A percentile compares a stretch with the other conserved stretches of the same genome.
phyloP scores from a whole-genome alignment of 2,329 filamentous ascomycete genomes.

The Dothideomycetidae sp. region DNA sequence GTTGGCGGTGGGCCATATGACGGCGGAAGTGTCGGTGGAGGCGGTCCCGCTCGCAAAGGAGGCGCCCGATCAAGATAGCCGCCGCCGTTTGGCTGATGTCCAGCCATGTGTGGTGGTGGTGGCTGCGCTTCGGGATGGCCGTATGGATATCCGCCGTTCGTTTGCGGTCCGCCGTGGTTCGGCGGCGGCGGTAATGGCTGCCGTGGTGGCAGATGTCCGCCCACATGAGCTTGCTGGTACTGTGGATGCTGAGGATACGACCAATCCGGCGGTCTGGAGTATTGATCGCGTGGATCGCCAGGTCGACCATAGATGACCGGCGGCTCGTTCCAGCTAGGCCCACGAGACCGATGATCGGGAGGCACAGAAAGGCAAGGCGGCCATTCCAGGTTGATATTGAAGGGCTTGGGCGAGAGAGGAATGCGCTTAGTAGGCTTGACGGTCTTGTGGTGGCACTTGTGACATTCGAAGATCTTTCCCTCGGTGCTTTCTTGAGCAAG shows the following conservation, averaged over 20 bases:
- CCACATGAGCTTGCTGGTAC: conserved; percentile 3
- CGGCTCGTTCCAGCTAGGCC: conserved; percentile 4
- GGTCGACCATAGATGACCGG: background rate
- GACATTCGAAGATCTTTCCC: conserved; percentile 5
- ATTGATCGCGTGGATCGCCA: background rate
- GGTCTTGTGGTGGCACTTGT: conserved; percentile 8
- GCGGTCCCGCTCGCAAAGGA: conserved; percentile 2
- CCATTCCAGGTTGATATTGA: conserved; percentile 7
- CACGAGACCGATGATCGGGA: background rate
- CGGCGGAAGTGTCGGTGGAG: conserved; percentile 1
- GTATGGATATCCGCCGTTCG: conserved; percentile 5
- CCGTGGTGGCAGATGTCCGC: conserved; percentile 1
- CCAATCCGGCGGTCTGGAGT: conserved; percentile 4
- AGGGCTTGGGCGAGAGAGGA: conserved; percentile 5
- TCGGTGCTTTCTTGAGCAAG: background rate
- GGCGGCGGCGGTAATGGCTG: conserved; percentile 3
- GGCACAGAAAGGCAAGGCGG: conserved; percentile 4
- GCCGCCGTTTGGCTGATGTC: background rate
- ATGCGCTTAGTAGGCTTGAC: conserved; percentile 7
- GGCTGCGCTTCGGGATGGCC: background rate
- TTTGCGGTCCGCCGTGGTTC: background rate
- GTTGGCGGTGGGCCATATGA: conserved; percentile 1
- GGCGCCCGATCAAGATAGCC: conserved; percentile 3
- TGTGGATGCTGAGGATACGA: conserved; percentile 1
- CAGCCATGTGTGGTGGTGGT: background rate